Base-by-base conservation (phyloP, 176 grass and related monocot species). In the Poa pratensis region DNA sequence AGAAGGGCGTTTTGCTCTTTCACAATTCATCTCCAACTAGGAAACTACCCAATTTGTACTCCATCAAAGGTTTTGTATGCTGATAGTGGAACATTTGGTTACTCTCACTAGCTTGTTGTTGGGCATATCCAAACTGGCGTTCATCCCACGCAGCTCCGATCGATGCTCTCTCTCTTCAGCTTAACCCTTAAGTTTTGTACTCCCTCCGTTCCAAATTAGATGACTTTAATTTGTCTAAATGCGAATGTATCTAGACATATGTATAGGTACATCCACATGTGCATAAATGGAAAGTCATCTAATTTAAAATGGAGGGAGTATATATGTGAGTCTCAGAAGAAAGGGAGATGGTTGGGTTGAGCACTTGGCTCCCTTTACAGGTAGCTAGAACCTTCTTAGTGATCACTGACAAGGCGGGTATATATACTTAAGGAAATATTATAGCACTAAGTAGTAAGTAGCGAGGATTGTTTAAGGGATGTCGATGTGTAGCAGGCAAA, bases 111-210 rank as follows among this genome's bases (percentile, higher is more conserved):
- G 43, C 0, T 52, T 42, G 40, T 42, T 42, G 39, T 37, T 37
- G 4, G 35, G 35, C 34, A 35, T 35, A 6, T 8, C 27, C 63
- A 9, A 7, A 34, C 15, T 30, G 66, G 82, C 82, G 87, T 89
- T 76, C 82, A 69, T 85, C 87, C 69, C 20, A 89, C 87, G 82
- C 87, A 80, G 77, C 26, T 58, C 51, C 8, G 45, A 45, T 30
- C 28, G 28, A 49, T 22, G 2, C 4, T 5, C 68, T 71, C 37
- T 42, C 68, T 6, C 16, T 5, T 4, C 82, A 66, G 72, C 72
- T 84, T 66, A 24, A 39, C 19, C 23, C 22, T n/a, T 19, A 69
- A 69, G 59, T 76, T 76, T n/a, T n/a, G n/a, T n/a, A n/a, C n/a
- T n/a, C n/a, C n/a, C n/a, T n/a, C n/a, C n/a, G n/a, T n/a, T n/a